phyloP scores from a whole-genome alignment of 1,284 basidiomycete genomes.

The Malassezia nana region DNA sequence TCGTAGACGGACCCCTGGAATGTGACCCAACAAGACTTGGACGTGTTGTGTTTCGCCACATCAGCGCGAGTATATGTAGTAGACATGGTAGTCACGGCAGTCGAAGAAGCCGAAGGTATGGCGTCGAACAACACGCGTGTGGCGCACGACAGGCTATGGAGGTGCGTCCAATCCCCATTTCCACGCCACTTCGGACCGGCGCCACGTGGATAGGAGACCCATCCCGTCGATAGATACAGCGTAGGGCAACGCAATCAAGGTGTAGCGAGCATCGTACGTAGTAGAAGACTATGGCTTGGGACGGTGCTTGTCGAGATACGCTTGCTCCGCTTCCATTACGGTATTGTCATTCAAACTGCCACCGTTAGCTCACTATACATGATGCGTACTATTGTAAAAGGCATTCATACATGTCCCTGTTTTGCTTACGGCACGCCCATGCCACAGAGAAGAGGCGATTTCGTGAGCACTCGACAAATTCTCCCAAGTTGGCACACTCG shows the following conservation, averaged over 20 bases:
- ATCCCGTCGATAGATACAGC: too few relatives aligned
- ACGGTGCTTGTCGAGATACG: conserved; percentile 8
- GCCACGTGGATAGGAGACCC: not conserved
- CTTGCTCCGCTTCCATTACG: conserved; percentile 7
- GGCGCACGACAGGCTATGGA: not conserved
- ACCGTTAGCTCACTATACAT: not conserved
- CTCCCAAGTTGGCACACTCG: conserved; percentile 1
- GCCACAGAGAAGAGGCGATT: conserved; percentile 11
- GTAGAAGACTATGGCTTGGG: not conserved
- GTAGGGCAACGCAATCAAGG: too few relatives aligned
- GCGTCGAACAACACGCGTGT: not conserved
- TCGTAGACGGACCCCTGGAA: conserved; percentile 52
- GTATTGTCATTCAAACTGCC: conserved; percentile 4
- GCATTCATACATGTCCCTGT: conserved; percentile 10
- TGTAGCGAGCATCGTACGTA: too few relatives aligned
- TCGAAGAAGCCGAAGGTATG: not conserved
- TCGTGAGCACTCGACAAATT: conserved; percentile 15
- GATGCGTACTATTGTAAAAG: conserved; percentile 7
- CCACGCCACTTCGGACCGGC: conserved; percentile 6
- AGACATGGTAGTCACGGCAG: not conserved
- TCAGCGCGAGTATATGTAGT: conserved; percentile 15
- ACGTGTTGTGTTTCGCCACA: conserved; percentile 52
- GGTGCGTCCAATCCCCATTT: conserved; percentile 4
- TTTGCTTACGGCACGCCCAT: conserved; percentile 16
- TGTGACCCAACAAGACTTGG: conserved; percentile 57